Evolutionary conservation across 2,329 filamentous ascomycete species (phyloP), one percentile per base, ranked within the genome.

Genomic region (Beauveria sp.): DNA sequence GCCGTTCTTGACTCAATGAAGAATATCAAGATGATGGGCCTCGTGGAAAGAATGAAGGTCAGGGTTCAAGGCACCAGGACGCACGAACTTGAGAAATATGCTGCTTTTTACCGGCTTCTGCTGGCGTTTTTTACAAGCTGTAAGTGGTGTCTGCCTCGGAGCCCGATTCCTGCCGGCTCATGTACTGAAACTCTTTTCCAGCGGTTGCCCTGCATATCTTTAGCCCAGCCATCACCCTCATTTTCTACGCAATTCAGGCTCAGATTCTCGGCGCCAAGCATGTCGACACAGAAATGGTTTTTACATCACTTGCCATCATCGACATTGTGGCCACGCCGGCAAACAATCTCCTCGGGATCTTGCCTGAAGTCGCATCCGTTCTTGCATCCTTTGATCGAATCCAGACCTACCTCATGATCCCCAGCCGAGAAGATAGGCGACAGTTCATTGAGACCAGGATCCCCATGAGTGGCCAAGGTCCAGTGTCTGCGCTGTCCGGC

Each of bases 1-100:
- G 51, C 60, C 3, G 56, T 62, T 1, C 59, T 65, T 22, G 62
- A 65, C 60, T 57, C 60, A 2, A 62, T 65, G 24, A 65, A 65
- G 26, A 62, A 58, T 41, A 61, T 65, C 57, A 63, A 61, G n/a
- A 65, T 65, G 62, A 63, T 65, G 62, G 63, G 63, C 54, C 44
- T 61, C 28, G 41, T 55, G 14, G 52, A 61, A n/a, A 50, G 48
- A 9, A 61, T 63, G 43, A 37, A 63, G n/a, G 34, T 44, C 14
- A 59, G 61, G 20, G 60, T 65, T n/a, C 64, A 58, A 22, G 26
- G 30, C n/a, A 2, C 50, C 54, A 14, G 55, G 62, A 26, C 43
- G 20, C 20, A 43, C 40, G 51, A 59, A 14, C 5, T 41, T 5
- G 64, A 64, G 51, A n/a, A 57, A 14, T 63, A 51, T 37, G 37